Conservation (phyloP, 371 early-diverging fungal species). For the Lichtheimia ornata region DNA sequence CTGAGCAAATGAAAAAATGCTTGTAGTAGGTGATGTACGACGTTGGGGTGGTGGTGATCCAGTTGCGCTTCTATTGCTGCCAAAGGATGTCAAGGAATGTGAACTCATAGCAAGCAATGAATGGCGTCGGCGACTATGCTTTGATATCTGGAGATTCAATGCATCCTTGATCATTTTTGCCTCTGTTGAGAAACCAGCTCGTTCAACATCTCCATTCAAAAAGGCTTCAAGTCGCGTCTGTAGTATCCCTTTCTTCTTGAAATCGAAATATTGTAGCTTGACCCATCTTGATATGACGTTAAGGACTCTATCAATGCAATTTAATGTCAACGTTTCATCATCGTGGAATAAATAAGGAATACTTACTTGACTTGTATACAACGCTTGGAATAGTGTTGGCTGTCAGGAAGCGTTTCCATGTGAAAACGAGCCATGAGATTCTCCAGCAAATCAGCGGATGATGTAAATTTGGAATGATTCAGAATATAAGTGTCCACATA, state of each 20-base stretch:
- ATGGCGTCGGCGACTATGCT: slow-evolving; percentile 22
- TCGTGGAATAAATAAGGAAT: neutral
- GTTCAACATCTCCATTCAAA: slow-evolving; percentile 30
- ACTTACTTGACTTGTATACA: slow-evolving; percentile 67
- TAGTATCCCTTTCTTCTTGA: slow-evolving; percentile 46
- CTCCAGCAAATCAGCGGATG: slow-evolving; percentile 59
- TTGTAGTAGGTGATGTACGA: neutral
- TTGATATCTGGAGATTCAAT: slow-evolving; percentile 28
- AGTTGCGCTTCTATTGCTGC: neutral
- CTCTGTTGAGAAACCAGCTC: slow-evolving; percentile 37
- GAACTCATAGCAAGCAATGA: slow-evolving; percentile 23
- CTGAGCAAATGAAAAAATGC: neutral
- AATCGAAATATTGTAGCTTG: slow-evolving; percentile 65
- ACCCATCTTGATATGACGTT: slow-evolving; percentile 69
- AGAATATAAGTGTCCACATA: slow-evolving; percentile 66
- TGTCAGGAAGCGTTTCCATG: slow-evolving; percentile 55
- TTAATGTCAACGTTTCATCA: neutral
- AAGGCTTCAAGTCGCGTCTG: slow-evolving; percentile 34
- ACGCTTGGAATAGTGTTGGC: slow-evolving; percentile 50
- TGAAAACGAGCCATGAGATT: slow-evolving; percentile 61
- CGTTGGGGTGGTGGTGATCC: neutral
- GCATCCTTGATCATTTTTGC: slow-evolving; percentile 32
- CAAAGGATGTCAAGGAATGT: slow-evolving; percentile 21
- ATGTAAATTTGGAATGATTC: slow-evolving; percentile 59
- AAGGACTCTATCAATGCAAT: slow-evolving; percentile 48